A percentile compares a stretch with the other conserved stretches of the same genome.
Evolutionary conservation across 179 eudicot genomes (phyloP).

Genomic region (Silene noctiflora): DNA sequence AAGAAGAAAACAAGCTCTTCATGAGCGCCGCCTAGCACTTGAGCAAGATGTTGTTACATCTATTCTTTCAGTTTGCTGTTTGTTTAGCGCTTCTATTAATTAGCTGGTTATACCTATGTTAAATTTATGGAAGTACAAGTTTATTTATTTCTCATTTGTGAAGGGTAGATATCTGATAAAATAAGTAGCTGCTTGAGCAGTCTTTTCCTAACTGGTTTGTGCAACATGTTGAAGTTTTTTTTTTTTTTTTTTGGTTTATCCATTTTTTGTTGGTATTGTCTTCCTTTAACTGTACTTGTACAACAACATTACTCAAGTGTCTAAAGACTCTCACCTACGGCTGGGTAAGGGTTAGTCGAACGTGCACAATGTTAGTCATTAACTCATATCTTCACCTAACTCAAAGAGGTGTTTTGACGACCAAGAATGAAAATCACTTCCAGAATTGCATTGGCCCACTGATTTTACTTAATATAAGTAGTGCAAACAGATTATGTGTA

Average conservation of each 20-base stretch:
- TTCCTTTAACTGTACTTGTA: not conserved
- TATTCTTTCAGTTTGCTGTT: conserved; percentile 6
- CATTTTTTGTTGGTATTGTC: not conserved
- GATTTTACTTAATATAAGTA: not conserved
- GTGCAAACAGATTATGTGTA: not conserved
- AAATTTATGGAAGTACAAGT: not conserved
- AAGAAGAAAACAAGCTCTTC: conserved; percentile 97
- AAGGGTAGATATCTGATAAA: conserved; percentile 3
- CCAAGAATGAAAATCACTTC: not conserved
- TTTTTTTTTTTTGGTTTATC: not conserved
- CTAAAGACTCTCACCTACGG: not conserved
- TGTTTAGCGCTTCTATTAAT: not conserved
- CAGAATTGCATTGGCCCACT: not conserved
- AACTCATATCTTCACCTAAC: not conserved
- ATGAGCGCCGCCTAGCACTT: conserved; percentile 97
- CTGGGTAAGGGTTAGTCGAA: not conserved
- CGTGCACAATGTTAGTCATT: not conserved
- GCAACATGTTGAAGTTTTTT: not conserved
- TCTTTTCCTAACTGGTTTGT: not conserved
- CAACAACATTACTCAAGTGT: not conserved
- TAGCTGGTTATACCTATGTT: not conserved
- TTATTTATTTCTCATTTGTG: not conserved
- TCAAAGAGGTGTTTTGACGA: not conserved
- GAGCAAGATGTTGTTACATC: conserved; percentile 86
- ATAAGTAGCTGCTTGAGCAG: not conserved